These are phyloP conservation scores for Sclerotinia subarctica DNA, from an alignment of 2,329 filamentous ascomycete genomes.

Conservation along the genomic window DNA sequence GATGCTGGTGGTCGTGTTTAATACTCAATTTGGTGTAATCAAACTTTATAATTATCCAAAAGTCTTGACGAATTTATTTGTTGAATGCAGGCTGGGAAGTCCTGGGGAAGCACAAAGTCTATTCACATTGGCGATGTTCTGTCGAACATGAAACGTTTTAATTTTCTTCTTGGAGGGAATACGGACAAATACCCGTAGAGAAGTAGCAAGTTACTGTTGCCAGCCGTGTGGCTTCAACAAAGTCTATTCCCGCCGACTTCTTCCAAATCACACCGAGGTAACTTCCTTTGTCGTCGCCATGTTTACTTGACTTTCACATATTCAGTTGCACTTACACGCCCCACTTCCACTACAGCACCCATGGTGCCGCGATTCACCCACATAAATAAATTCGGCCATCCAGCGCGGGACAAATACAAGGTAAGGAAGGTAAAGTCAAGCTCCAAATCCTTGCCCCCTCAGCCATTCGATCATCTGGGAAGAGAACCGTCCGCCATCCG, in stretches of 20 bases:
- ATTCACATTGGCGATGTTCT: neutral
- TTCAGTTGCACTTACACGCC: slow-evolving; percentile 6
- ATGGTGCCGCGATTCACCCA: slow-evolving; percentile 16
- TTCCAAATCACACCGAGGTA: slow-evolving; percentile 11
- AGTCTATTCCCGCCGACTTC: neutral
- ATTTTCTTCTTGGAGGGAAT: neutral
- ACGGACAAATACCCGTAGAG: neutral
- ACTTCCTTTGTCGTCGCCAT: slow-evolving; percentile 9
- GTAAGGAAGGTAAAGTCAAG: slow-evolving; percentile 8
- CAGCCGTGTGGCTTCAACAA: slow-evolving; percentile 8
- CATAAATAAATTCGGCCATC: slow-evolving; percentile 2
- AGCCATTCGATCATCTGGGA: slow-evolving; percentile 9
- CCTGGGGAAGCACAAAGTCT: slow-evolving; percentile 9
- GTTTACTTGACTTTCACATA: neutral
- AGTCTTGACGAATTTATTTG: neutral
- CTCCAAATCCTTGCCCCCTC: neutral
- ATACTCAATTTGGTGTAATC: neutral
- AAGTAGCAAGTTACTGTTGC: neutral
- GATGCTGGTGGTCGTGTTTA: neutral
- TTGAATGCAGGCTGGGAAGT: neutral
- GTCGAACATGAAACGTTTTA: slow-evolving; percentile 13
- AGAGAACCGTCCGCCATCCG: neutral
- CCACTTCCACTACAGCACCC: neutral
- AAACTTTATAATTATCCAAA: neutral
- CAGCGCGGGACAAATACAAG: slow-evolving; percentile 11